Evolutionary conservation across 2,329 filamentous ascomycete genomes (phyloP).

Genomic region (Moelleriella libera): DNA sequence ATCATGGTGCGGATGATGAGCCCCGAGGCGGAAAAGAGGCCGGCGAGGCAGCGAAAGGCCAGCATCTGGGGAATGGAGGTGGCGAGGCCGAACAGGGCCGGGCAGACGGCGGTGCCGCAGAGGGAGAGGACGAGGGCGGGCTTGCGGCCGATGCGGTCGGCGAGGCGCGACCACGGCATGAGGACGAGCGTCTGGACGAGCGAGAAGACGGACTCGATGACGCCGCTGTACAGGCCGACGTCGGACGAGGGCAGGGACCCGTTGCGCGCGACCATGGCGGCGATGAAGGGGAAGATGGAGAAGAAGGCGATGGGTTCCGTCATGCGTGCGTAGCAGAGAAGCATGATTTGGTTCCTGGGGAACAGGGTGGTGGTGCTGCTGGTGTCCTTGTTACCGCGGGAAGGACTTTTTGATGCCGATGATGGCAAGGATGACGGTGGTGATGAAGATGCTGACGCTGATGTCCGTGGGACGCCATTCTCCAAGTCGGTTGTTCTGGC

Average conservation of each 20-base stretch:
- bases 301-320: slow-evolving; percentile 75
- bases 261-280: slow-evolving; percentile 58
- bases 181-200: slow-evolving; percentile 65
- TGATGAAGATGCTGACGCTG: too few relatives aligned
- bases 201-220: slow-evolving; percentile 64
- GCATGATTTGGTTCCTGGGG: slow-evolving; percentile 48
- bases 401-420: background rate
- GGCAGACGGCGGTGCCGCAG: slow-evolving; percentile 45
- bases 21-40: slow-evolving; percentile 59
- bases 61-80: slow-evolving; percentile 61
- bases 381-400: background rate
- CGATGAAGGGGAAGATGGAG: slow-evolving; percentile 69
- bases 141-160: slow-evolving; percentile 56
- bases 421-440: background rate
- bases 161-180: slow-evolving; percentile 52
- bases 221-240: slow-evolving; percentile 65
- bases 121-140: slow-evolving; percentile 57
- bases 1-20: slow-evolving; percentile 69
- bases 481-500: too few relatives aligned
- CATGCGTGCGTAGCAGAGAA: slow-evolving; percentile 60
- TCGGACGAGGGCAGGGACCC: slow-evolving; percentile 48
- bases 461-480: too few relatives aligned
- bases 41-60: slow-evolving; percentile 54
- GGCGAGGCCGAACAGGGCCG: slow-evolving; percentile 54
- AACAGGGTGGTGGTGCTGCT: slow-evolving; percentile 20